Percentiles rank a stretch among this genome's conserved stretches.
Conservation (phyloP, 371 early-diverging fungal species). For the Blakeslea trispora region DNA sequence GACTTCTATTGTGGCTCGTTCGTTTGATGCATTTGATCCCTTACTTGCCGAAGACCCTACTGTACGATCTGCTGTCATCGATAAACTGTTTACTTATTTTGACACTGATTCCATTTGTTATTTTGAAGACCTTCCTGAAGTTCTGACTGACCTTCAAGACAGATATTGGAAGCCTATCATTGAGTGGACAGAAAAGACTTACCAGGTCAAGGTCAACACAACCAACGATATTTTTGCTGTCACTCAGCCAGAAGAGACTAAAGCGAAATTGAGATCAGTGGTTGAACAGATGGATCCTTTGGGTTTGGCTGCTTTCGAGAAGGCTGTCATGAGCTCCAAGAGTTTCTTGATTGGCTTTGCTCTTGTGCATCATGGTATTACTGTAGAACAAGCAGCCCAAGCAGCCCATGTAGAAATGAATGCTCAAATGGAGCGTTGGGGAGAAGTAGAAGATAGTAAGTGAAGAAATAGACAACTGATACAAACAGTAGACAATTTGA, state of each 20-base stretch:
- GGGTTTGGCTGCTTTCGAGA: constrained; percentile 88
- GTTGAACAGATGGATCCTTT: constrained; percentile 65
- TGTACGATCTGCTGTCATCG: constrained; percentile 67
- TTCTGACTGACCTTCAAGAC: constrained; percentile 78
- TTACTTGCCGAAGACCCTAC: constrained; percentile 30
- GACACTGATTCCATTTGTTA: constrained; percentile 91
- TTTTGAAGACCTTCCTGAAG: constrained; percentile 77
- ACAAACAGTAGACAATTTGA: background rate
- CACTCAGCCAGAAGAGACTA: constrained; percentile 66
- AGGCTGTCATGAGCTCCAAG: constrained; percentile 85
- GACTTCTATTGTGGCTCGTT: constrained; percentile 87
- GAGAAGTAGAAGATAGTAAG: constrained; percentile 88
- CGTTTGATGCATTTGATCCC: constrained; percentile 74
- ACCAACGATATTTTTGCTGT: constrained; percentile 74
- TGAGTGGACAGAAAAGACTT: constrained; percentile 70
- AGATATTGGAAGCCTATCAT: constrained; percentile 83
- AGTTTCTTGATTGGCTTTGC: constrained; percentile 89
- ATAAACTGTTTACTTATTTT: constrained; percentile 75
- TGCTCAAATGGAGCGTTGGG: constrained; percentile 90
- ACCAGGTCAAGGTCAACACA: constrained; percentile 68
- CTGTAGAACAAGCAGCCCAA: constrained; percentile 77
- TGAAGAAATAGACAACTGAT: background rate
- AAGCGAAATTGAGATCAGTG: constrained; percentile 53
- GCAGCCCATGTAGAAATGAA: constrained; percentile 87
- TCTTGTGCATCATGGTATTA: constrained; percentile 69